Percentiles rank a stretch among this genome's conserved stretches.
phyloP scores from a whole-genome alignment of 768 basidiomycete species.

The Boletus sp. region DNA sequence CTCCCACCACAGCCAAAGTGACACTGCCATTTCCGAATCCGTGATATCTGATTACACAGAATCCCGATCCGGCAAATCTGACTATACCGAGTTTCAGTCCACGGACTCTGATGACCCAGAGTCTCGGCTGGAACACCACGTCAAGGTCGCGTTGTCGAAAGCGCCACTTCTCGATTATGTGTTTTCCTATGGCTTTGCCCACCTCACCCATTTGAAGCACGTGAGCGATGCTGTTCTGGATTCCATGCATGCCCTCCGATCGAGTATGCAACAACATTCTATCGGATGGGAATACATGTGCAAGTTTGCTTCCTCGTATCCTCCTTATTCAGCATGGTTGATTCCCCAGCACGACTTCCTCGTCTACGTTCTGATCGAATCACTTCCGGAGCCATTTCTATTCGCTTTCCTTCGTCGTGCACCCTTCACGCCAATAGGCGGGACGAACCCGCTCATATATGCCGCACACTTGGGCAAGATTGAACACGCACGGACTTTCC shows the following conservation, averaged over 20 bases:
- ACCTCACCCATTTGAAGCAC: neutral
- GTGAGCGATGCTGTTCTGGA: neutral
- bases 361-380: neutral
- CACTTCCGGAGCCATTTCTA: neutral
- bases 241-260: neutral
- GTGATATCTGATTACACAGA: neutral
- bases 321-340: neutral
- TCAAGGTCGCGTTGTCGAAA: neutral
- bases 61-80: neutral
- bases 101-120: neutral
- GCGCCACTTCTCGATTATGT: neutral
- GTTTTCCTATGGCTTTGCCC: neutral
- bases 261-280: neutral
- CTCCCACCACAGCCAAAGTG: too few species aligned
- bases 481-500: neutral
- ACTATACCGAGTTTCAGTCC: too few species aligned
- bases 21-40: neutral
- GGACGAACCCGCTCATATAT: slow-evolving; percentile 1
- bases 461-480: neutral
- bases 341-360: neutral
- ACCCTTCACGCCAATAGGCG: neutral
- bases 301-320: neutral
- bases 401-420: neutral
- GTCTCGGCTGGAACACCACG: too few species aligned
- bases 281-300: neutral